phyloP scores from a whole-genome alignment of 2,329 filamentous ascomycete genomes.

The Trichoderma sp. region DNA sequence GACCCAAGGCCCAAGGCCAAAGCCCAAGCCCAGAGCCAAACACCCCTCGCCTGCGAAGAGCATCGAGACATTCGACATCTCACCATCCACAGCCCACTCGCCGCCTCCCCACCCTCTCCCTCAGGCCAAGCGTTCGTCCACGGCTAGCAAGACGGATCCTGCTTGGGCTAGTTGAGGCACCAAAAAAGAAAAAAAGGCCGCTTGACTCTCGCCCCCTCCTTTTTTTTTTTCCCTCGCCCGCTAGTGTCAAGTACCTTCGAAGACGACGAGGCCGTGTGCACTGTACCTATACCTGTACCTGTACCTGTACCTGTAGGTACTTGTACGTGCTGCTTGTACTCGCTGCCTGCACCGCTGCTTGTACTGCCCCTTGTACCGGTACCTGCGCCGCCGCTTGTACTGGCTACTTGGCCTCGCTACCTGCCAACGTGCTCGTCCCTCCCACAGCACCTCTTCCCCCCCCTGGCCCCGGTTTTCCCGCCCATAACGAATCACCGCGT shows the following conservation, averaged over 20 bases:
- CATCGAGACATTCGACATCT: not conserved
- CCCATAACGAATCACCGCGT: constrained; percentile 23
- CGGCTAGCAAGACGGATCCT: constrained; percentile 10
- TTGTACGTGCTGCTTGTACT: not conserved
- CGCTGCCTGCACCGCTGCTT: too few species aligned
- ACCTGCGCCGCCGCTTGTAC: too few species aligned
- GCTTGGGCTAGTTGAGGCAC: constrained; percentile 2
- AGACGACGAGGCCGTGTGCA: not conserved
- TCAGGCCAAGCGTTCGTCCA: constrained; percentile 1
- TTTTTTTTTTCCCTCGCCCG: not conserved
- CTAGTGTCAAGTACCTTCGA: not conserved
- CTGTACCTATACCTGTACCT: not conserved
- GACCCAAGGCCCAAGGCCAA: not conserved
- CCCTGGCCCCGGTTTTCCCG: constrained; percentile 5
- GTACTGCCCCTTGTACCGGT: not conserved
- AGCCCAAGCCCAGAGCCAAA: not conserved
- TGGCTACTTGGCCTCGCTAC: not conserved
- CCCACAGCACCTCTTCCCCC: not conserved
- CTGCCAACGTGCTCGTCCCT: not conserved
- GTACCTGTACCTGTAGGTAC: not conserved
- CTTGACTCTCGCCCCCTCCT: constrained; percentile 12
- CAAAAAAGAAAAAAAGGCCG: not conserved
- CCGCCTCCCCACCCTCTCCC: not conserved
- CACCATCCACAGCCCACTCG: not conserved
- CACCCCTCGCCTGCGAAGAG: not conserved